Evolutionary conservation across 2,329 filamentous ascomycete species (phyloP).

Genomic region (Penicillium sp.): DNA sequence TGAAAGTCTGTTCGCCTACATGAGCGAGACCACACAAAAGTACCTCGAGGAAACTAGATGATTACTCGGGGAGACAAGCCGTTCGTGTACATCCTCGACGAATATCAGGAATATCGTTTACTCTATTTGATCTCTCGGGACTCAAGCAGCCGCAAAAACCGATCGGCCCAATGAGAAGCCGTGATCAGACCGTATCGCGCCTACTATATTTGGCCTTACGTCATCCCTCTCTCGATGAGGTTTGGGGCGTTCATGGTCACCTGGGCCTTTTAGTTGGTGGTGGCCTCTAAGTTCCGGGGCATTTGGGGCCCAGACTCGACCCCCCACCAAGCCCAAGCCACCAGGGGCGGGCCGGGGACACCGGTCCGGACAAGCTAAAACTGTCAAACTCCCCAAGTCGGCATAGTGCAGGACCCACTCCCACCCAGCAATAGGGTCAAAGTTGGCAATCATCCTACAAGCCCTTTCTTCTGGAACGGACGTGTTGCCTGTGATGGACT

Average conservation of each 20-base stretch:
- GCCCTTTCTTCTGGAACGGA: background rate
- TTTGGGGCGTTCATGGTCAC: background rate
- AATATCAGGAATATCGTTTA: constrained; percentile 14
- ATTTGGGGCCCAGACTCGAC: constrained; percentile 5
- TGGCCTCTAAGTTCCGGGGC: background rate
- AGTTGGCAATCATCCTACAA: constrained; percentile 18
- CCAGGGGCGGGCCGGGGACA: constrained; percentile 17
- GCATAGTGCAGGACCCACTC: constrained; percentile 1
- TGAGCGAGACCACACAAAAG: constrained; percentile 10
- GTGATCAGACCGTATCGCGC: constrained; percentile 19
- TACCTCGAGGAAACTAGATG: constrained; percentile 5
- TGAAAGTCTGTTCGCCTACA: constrained; percentile 7
- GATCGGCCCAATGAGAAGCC: constrained; percentile 23
- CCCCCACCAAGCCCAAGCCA: background rate
- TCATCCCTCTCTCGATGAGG: constrained; percentile 5
- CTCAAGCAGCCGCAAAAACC: constrained; percentile 2
- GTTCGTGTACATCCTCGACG: constrained; percentile 8
- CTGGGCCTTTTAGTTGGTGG: background rate
- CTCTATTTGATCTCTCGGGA: constrained; percentile 24
- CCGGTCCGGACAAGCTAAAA: constrained; percentile 19
- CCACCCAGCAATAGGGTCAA: constrained; percentile 7
- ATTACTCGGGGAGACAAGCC: background rate
- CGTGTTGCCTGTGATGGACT: background rate
- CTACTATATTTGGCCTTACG: constrained; percentile 2
- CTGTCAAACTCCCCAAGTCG: constrained; percentile 15